Evolutionary conservation across 1,284 basidiomycete genomes (phyloP).

Genomic region (Blastosporella zonata): DNA sequence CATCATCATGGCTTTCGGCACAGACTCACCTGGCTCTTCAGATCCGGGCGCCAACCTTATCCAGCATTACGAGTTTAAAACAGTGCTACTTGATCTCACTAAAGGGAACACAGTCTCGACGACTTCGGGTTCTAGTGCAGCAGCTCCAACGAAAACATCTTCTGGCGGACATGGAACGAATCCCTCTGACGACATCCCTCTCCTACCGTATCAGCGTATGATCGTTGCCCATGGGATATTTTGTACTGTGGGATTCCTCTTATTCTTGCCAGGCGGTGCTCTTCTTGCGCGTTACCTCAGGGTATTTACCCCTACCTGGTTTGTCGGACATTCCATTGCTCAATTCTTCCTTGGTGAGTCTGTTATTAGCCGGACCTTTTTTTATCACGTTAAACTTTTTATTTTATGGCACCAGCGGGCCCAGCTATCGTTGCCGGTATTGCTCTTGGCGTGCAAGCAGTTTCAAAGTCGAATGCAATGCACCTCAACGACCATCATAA

Average conservation of each 20-base stretch:
- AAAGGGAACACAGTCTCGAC: constrained; percentile 27
- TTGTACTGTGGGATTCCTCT: constrained; percentile 51
- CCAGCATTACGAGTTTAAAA: constrained; percentile 41
- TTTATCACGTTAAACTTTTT: constrained; percentile 3
- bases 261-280: constrained; percentile 57
- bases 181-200: constrained; percentile 26
- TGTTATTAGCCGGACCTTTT: neutral
- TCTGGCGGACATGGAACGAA: constrained; percentile 11
- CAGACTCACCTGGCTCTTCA: constrained; percentile 14
- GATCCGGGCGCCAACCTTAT: constrained; percentile 18
- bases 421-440: constrained; percentile 51
- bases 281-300: constrained; percentile 57
- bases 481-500: constrained; percentile 52
- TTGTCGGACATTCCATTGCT: constrained; percentile 48
- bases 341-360: constrained; percentile 43
- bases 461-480: constrained; percentile 34
- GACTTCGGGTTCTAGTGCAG: constrained; percentile 14
- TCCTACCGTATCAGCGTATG: constrained; percentile 37
- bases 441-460: constrained; percentile 46
- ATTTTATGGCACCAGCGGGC: constrained; percentile 34
- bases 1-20: constrained; percentile 16
- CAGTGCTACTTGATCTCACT: constrained; percentile 39
- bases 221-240: constrained; percentile 56
- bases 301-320: constrained; percentile 55
- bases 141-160: constrained; percentile 13